These are phyloP conservation scores for Mychonastes homosphaera DNA, from an alignment of 139 green algal genomes.

Conservation along the genomic window DNA sequence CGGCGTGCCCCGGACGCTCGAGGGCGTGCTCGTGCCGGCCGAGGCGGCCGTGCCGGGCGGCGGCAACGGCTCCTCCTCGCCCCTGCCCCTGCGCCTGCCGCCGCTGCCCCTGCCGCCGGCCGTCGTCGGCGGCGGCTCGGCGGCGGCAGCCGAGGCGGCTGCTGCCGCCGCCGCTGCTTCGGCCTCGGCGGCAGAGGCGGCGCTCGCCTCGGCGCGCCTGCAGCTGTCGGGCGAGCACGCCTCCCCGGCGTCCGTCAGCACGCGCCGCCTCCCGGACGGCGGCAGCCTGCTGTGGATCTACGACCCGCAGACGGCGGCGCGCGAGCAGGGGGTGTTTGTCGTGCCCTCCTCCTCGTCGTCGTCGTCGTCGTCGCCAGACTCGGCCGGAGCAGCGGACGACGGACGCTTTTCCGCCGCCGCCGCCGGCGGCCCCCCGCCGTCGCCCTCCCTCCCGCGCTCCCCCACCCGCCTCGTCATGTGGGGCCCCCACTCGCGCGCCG, in stretches of 20 bases:
- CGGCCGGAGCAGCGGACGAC: too few relatives aligned
- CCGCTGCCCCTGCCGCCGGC: too few relatives aligned
- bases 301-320: neutral
- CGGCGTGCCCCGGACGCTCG: slow-evolving; percentile 6
- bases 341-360: neutral
- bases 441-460: too few relatives aligned
- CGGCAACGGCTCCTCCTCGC: neutral
- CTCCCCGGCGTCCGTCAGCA: neutral
- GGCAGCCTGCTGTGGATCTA: neutral
- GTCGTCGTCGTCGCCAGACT: too few relatives aligned
- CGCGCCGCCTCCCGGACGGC: too few relatives aligned
- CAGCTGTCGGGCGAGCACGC: neutral
- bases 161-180: neutral
- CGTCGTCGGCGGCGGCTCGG: neutral
- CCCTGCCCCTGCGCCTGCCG: neutral
- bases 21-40: slow-evolving; percentile 1
- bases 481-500: too few relatives aligned
- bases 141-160: neutral
- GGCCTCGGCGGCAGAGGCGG: neutral
- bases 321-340: neutral
- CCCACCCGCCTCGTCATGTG: too few relatives aligned
- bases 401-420: too few relatives aligned
- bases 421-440: too few relatives aligned
- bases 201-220: too few relatives aligned
- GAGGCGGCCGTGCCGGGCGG: neutral